phyloP scores from a whole-genome alignment of 139 green algal species.

The Chlamydomonas sphaeroides region DNA sequence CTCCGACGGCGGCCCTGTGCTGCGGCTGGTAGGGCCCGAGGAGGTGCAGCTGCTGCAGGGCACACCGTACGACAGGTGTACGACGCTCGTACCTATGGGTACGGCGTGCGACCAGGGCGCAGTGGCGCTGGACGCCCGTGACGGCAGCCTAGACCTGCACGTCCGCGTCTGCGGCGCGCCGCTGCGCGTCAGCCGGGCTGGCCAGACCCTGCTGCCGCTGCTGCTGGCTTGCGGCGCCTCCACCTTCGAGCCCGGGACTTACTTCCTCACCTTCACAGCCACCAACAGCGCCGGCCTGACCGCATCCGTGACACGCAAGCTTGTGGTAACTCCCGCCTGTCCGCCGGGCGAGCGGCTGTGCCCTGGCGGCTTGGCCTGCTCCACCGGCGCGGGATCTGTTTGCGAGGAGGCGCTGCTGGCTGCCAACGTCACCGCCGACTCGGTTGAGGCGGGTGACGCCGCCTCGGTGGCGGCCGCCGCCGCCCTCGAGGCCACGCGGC shows the following conservation, averaged over 20 bases:
- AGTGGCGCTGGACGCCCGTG: conserved; percentile 37
- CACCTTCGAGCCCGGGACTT: conserved; percentile 24
- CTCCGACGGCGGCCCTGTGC: neutral
- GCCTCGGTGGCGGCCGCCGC: neutral
- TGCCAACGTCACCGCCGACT: neutral
- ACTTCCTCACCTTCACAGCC: conserved; percentile 34
- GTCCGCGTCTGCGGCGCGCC: conserved; percentile 48
- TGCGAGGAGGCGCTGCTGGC: neutral
- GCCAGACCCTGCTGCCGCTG: conserved; percentile 36
- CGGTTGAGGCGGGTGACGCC: neutral
- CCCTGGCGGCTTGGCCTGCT: conserved; percentile 29
- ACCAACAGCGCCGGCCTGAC: conserved; percentile 17
- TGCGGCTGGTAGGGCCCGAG: conserved; percentile 37
- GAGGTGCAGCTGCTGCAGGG: conserved; percentile 34
- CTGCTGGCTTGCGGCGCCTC: conserved; percentile 45
- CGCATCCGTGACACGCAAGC: neutral
- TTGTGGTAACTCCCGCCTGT: conserved; percentile 44
- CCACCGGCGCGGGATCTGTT: neutral
- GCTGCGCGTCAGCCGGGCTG: neutral
- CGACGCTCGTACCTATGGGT: conserved; percentile 21
- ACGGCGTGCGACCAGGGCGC: conserved; percentile 53
- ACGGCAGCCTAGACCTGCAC: conserved; percentile 48
- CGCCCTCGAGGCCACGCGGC: too few relatives aligned
- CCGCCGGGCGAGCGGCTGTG: conserved; percentile 50
- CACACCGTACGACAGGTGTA: conserved; percentile 47